A percentile compares a stretch with the other conserved stretches of the same genome.
These are phyloP conservation scores for Scorias spongiosa DNA, from an alignment of 2,329 filamentous ascomycete genomes.

Conservation along the genomic window DNA sequence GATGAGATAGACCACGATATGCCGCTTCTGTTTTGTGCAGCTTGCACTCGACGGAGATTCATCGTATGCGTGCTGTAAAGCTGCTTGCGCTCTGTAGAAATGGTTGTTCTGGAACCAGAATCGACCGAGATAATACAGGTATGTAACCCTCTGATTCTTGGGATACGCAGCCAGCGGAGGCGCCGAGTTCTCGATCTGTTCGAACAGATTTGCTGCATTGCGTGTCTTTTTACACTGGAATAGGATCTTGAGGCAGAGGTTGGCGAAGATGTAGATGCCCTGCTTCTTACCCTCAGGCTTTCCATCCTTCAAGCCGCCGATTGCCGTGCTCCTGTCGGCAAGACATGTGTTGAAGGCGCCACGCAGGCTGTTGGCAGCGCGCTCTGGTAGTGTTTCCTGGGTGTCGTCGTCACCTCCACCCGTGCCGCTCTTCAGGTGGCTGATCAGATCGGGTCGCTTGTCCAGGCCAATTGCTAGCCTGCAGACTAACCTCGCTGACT, in stretches of 20 bases:
- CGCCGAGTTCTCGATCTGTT: slow-evolving; percentile 70
- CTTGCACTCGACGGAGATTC: slow-evolving; percentile 44
- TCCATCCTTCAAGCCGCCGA: slow-evolving; percentile 31
- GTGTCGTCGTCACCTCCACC: slow-evolving; percentile 50
- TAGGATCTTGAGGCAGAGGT: slow-evolving; percentile 74
- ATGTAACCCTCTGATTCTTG: slow-evolving; percentile 75
- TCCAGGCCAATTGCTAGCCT: slow-evolving; percentile 74
- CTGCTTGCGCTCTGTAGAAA: slow-evolving; percentile 60
- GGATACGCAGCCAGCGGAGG: slow-evolving; percentile 71
- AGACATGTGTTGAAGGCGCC: slow-evolving; percentile 84
- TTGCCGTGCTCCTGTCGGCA: slow-evolving; percentile 55
- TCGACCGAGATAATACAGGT: slow-evolving; percentile 84
- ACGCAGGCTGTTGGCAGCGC: slow-evolving; percentile 75
- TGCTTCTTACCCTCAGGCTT: slow-evolving; percentile 71
- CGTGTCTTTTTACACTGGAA: slow-evolving; percentile 77
- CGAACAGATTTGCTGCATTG: slow-evolving; percentile 75
- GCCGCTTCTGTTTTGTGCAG: slow-evolving; percentile 50
- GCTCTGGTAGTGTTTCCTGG: slow-evolving; percentile 67
- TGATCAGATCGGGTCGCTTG: slow-evolving; percentile 61
- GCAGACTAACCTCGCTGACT: slow-evolving; percentile 64
- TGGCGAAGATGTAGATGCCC: slow-evolving; percentile 84
- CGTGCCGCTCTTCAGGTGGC: slow-evolving; percentile 35
- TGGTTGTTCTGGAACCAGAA: slow-evolving; percentile 78
- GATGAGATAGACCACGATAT: slow-evolving; percentile 73
- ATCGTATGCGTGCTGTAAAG: slow-evolving; percentile 64